Conservation (phyloP, 805 yeast species). For the Candida xiaguanensis region DNA sequence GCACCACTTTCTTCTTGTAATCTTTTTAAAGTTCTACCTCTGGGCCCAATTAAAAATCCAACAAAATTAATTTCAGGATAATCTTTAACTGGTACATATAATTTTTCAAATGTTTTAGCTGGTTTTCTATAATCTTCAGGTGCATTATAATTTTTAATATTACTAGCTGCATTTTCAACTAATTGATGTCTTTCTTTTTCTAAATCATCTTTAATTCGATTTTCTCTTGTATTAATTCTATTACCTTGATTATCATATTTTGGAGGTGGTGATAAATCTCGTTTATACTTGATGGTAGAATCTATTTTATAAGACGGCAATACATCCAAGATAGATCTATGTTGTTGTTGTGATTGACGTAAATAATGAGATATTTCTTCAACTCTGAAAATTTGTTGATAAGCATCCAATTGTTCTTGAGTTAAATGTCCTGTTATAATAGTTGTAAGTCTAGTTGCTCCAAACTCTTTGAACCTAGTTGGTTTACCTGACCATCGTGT, state of each 20-base stretch:
- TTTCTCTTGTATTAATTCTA: conserved; percentile 81
- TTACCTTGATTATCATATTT: conserved; percentile 79
- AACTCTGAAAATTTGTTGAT: conserved; percentile 66
- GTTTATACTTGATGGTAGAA: conserved; percentile 31
- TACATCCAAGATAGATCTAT: conserved; percentile 40
- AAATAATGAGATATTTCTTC: conserved; percentile 73
- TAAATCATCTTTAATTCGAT: conserved; percentile 52
- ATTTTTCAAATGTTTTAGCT: conserved; percentile 67
- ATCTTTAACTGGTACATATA: conserved; percentile 78
- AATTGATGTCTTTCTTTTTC: conserved; percentile 79
- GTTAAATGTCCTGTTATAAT: conserved; percentile 43
- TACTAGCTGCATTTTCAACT: conserved; percentile 68
- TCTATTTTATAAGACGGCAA: conserved; percentile 38
- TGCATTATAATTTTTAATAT: conserved; percentile 73
- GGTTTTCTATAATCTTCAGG: conserved; percentile 79
- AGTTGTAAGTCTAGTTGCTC: conserved; percentile 21
- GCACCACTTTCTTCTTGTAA: conserved; percentile 88
- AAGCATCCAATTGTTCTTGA: conserved; percentile 73
- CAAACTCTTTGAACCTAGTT: conserved; percentile 21
- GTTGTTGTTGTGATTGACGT: conserved; percentile 25
- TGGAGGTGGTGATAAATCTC: conserved; percentile 92
- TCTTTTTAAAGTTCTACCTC: conserved; percentile 84
- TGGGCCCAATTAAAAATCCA: conserved; percentile 88
- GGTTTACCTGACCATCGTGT: conserved; percentile 36
- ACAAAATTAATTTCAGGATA: conserved; percentile 92